Evolutionary conservation across 371 early-diverging fungal genomes (phyloP).

Genomic region (Vairimorpha ceranae): DNA sequence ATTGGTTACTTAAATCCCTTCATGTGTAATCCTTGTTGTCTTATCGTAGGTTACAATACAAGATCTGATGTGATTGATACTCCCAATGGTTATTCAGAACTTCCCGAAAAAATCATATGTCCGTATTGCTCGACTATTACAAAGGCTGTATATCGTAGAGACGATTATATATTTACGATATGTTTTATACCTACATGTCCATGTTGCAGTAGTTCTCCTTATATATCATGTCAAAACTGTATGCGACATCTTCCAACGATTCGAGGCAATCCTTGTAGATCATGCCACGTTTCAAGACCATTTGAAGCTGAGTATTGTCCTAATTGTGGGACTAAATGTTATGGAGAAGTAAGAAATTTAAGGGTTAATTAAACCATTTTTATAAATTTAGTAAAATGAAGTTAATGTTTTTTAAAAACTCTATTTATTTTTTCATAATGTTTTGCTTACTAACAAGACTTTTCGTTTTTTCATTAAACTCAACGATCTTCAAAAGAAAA

Average conservation of each 20-base stretch:
- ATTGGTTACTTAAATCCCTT: neutral
- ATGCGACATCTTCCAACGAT: neutral
- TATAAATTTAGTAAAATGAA: too few relatives aligned
- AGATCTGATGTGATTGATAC: neutral
- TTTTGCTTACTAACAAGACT: slow-evolving; percentile 38
- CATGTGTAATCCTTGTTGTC: slow-evolving; percentile 16
- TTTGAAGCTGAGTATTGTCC: slow-evolving; percentile 36
- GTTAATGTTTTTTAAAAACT: too few relatives aligned
- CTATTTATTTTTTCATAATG: too few relatives aligned
- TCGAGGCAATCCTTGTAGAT: slow-evolving; percentile 4
- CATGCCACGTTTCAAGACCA: slow-evolving; percentile 18
- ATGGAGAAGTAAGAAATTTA: neutral
- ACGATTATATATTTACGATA: neutral
- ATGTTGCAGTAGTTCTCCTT: slow-evolving; percentile 25
- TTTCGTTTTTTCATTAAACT: too few relatives aligned
- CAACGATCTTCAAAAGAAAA: too few relatives aligned
- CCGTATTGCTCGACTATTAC: slow-evolving; percentile 22
- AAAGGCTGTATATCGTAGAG: slow-evolving; percentile 26
- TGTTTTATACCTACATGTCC: slow-evolving; percentile 40
- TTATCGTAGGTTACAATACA: slow-evolving; percentile 9
- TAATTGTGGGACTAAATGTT: slow-evolving; percentile 23
- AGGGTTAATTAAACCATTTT: neutral
- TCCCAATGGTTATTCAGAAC: slow-evolving; percentile 33
- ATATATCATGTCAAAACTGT: slow-evolving; percentile 33
- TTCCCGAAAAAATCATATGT: slow-evolving; percentile 39